phyloP scores from a whole-genome alignment of 495 filamentous ascomycete genomes.

The Tetracladium marchalianum region DNA sequence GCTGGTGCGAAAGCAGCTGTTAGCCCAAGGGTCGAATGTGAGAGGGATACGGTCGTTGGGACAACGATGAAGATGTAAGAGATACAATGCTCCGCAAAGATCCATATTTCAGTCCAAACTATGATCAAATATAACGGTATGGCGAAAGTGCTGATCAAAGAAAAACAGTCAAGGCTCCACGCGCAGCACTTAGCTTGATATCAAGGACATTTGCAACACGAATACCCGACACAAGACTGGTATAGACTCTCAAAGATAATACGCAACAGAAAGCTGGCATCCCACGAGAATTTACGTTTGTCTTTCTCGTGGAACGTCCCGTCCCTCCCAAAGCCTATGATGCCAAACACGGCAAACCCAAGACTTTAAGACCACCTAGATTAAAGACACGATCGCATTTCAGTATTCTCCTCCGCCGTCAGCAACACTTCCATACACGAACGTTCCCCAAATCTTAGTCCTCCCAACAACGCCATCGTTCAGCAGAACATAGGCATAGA shows the following conservation, averaged over 20 bases:
- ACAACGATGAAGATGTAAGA: conserved; percentile 46
- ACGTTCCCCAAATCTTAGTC: no score
- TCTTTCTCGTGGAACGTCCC: conserved; percentile 38
- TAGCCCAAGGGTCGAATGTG: conserved; percentile 30
- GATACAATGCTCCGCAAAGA: no score
- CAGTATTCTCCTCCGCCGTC: neutral
- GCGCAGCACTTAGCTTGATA: conserved; percentile 15
- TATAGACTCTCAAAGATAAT: conserved; percentile 46
- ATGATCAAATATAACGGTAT: conserved; percentile 27
- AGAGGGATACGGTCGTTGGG: conserved; percentile 32
- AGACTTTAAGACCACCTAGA: no score
- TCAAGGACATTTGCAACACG: conserved; percentile 24
- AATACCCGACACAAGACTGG: conserved; percentile 30
- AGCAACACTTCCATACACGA: no score
- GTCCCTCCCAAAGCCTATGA: neutral
- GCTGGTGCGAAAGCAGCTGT: conserved; percentile 34
- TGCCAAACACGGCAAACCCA: no score
- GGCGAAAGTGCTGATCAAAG: neutral
- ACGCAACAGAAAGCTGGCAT: conserved; percentile 38
- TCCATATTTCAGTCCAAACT: no score
- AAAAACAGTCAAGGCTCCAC: conserved; percentile 2
- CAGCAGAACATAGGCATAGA: no score
- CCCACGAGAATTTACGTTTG: conserved; percentile 46
- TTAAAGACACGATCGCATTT: neutral
- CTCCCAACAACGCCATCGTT: no score